phyloP scores from a whole-genome alignment of 2,329 filamentous ascomycete genomes.

The Pseudogymnoascus sp. region DNA sequence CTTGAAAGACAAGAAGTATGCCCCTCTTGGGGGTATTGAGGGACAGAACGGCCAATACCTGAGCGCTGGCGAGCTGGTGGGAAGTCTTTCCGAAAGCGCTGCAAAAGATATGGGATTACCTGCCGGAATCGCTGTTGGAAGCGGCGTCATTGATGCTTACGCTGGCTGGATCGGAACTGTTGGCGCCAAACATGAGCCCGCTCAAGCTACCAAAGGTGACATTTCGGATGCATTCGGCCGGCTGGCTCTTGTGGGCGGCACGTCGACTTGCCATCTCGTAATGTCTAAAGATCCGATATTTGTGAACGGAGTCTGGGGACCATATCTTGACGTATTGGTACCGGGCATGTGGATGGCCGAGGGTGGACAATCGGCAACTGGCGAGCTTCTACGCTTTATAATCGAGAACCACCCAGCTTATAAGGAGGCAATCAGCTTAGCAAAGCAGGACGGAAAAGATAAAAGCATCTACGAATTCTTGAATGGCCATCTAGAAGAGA shows the following conservation, averaged over 20 bases:
- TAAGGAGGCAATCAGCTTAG: slow-evolving; percentile 69
- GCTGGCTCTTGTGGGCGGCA: slow-evolving; percentile 89
- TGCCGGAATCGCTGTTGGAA: slow-evolving; percentile 84
- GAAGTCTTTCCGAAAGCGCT: slow-evolving; percentile 75
- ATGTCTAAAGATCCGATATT: slow-evolving; percentile 93
- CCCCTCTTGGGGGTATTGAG: slow-evolving; percentile 88
- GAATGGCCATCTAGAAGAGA: slow-evolving; percentile 75
- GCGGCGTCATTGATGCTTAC: slow-evolving; percentile 96
- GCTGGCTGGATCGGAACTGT: slow-evolving; percentile 98
- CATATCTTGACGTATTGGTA: slow-evolving; percentile 88
- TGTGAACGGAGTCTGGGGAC: slow-evolving; percentile 93
- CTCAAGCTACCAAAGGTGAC: slow-evolving; percentile 66
- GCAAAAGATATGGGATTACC: slow-evolving; percentile 77
- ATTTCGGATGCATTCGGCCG: slow-evolving; percentile 89
- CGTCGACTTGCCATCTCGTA: slow-evolving; percentile 93
- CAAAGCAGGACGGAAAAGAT: slow-evolving; percentile 63
- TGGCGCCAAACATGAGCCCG: slow-evolving; percentile 78
- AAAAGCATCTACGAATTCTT: slow-evolving; percentile 93
- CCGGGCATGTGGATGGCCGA: slow-evolving; percentile 96
- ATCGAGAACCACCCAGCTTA: slow-evolving; percentile 93
- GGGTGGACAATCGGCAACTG: slow-evolving; percentile 92
- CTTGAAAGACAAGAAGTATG: slow-evolving; percentile 78
- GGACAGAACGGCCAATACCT: slow-evolving; percentile 89
- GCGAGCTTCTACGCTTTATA: slow-evolving; percentile 88
- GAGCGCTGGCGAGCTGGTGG: slow-evolving; percentile 87